A percentile compares a stretch with the other conserved stretches of the same genome.
phyloP scores from a whole-genome alignment of 441 rosid genomes.

The Codiaeum variegatum region DNA sequence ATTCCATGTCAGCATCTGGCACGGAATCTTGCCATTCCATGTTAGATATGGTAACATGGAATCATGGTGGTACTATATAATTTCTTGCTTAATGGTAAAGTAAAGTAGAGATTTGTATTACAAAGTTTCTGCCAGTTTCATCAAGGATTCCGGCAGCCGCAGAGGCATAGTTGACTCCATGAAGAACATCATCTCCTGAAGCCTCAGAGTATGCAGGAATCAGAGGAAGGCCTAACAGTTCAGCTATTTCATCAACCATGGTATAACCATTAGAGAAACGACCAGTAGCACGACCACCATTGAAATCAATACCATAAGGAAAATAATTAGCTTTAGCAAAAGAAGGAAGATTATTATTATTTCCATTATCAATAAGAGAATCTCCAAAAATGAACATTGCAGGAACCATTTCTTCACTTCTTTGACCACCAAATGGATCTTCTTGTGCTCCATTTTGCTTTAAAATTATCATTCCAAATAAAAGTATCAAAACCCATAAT shows the following conservation, averaged over 20 bases:
- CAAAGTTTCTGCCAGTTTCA: conserved; percentile 84
- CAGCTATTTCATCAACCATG: conserved; percentile 89
- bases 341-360: conserved; percentile 73
- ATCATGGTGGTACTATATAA: too few relatives aligned
- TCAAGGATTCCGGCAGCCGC: conserved; percentile 96
- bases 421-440: conserved; percentile 28
- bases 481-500: not conserved
- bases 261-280: conserved; percentile 92
- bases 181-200: conserved; percentile 63
- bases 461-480: conserved; percentile 7
- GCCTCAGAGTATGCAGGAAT: conserved; percentile 80
- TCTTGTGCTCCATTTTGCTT: conserved; percentile 32
- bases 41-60: too few relatives aligned
- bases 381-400: conserved; percentile 91
- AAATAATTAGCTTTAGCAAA: conserved; percentile 85
- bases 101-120: conserved; percentile 28
- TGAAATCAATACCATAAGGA: conserved; percentile 91
- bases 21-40: too few relatives aligned
- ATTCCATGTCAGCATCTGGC: too few relatives aligned
- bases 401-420: conserved; percentile 52
- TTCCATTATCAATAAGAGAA: conserved; percentile 88
- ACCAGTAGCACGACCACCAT: conserved; percentile 88
- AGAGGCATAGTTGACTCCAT: conserved; percentile 89
- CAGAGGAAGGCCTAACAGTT: conserved; percentile 70
- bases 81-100: too few relatives aligned